Conservation (phyloP, 1,139 yeast genomes). For the Geotrichum citri-aurantii region DNA sequence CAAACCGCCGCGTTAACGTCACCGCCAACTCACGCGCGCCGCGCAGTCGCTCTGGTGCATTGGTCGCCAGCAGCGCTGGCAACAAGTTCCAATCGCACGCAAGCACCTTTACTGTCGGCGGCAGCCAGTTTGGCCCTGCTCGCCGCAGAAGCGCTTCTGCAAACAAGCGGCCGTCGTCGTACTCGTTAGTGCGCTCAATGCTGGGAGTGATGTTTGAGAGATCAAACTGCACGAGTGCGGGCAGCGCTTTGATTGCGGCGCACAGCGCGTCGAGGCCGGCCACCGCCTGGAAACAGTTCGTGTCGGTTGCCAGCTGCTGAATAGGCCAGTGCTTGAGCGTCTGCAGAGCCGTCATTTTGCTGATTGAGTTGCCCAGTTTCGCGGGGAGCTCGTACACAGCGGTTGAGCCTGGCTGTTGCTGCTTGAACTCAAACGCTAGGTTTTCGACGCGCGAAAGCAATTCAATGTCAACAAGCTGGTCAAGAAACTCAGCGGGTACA, state of each 20-base stretch:
- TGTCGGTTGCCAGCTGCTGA: neutral
- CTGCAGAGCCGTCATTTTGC: constrained; percentile 8
- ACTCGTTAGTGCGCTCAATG: neutral
- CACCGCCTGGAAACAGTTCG: constrained; percentile 8
- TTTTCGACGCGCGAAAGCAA: constrained; percentile 6
- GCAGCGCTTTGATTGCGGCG: neutral
- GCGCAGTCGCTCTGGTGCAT: neutral
- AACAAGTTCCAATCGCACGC: constrained; percentile 14
- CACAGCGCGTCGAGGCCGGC: constrained; percentile 1
- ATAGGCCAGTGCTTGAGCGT: neutral
- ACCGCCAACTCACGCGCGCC: constrained; percentile 1
- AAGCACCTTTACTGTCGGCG: neutral
- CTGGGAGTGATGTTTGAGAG: constrained; percentile 1
- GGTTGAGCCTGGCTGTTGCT: neutral
- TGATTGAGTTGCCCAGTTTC: neutral
- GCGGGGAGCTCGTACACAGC: neutral
- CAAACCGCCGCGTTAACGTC: constrained; percentile 7
- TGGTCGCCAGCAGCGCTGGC: constrained; percentile 2
- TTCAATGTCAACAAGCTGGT: constrained; percentile 6
- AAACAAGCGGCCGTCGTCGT: neutral
- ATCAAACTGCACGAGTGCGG: constrained; percentile 8
- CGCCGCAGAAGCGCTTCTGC: neutral
- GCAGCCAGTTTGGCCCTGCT: constrained; percentile 10
- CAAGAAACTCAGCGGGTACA: constrained; percentile 9
- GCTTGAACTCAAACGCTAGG: constrained; percentile 5